Conservation (phyloP, 345 rosid genomes). For the Euclidium syriacum region DNA sequence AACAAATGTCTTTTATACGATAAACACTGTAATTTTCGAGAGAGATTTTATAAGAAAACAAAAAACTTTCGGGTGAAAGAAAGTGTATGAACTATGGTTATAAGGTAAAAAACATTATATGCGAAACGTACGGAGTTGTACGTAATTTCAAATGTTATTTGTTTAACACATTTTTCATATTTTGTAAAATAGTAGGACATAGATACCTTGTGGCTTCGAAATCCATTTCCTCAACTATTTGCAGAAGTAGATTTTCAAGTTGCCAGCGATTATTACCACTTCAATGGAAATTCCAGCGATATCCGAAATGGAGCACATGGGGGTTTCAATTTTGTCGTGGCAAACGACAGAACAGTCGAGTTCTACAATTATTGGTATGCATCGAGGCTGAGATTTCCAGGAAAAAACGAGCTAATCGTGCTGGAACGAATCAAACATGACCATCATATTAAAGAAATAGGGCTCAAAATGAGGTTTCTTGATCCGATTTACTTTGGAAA, state of each 20-base stretch:
- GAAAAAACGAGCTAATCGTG: slow-evolving; percentile 33
- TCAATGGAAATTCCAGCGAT: slow-evolving; percentile 30
- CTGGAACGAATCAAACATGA: neutral
- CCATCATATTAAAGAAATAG: slow-evolving; percentile 1
- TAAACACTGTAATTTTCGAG: no score
- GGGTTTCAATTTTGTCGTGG: slow-evolving; percentile 51
- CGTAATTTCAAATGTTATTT: no score
- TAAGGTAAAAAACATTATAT: no score
- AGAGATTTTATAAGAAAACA: no score
- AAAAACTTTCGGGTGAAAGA: no score
- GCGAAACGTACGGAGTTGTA: no score
- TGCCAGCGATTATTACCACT: slow-evolving; percentile 54
- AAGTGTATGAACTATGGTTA: no score
- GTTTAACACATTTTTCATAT: neutral
- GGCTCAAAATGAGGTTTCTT: slow-evolving; percentile 45
- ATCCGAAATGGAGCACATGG: no score
- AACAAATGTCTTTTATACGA: no score
- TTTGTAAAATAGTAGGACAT: no score
- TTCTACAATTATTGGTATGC: slow-evolving; percentile 63
- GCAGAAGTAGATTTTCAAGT: slow-evolving; percentile 61
- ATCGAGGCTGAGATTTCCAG: slow-evolving; percentile 38
- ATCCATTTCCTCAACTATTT: slow-evolving; percentile 55
- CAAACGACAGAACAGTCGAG: slow-evolving; percentile 41
- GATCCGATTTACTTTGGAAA: slow-evolving; percentile 54
- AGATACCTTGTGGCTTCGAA: slow-evolving; percentile 65